phyloP scores from a whole-genome alignment of 768 basidiomycete species.

The Boletus sensibilis region DNA sequence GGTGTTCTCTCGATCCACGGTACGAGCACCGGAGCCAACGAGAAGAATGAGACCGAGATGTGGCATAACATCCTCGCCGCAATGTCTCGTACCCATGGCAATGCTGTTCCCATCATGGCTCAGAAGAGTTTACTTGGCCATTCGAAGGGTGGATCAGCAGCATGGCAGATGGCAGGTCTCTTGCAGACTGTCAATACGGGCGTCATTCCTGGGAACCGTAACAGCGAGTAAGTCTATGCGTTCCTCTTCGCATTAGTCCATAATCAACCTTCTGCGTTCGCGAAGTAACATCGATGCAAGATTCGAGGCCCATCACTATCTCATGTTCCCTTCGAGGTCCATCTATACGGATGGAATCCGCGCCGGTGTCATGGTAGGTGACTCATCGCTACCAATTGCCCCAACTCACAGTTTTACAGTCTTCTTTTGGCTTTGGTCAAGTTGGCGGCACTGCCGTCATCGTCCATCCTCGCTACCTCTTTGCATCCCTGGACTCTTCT shows the following conservation, averaged over 20 bases:
- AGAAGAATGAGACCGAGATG: constrained; percentile 96
- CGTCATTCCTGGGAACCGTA: constrained; percentile 91
- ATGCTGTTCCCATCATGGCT: constrained; percentile 95
- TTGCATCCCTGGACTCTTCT: constrained; percentile 79
- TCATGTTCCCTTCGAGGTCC: constrained; percentile 97
- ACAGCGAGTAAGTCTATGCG: constrained; percentile 75
- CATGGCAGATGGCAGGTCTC: constrained; percentile 94
- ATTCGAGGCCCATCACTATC: constrained; percentile 83
- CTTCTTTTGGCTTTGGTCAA: constrained; percentile 98
- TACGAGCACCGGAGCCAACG: constrained; percentile 86
- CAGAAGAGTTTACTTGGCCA: constrained; percentile 98
- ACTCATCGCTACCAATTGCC: not conserved
- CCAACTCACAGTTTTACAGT: constrained; percentile 41
- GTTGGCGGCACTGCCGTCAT: constrained; percentile 91
- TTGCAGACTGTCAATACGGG: constrained; percentile 83
- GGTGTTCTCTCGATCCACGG: constrained; percentile 89
- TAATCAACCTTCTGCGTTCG: not conserved
- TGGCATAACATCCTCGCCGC: constrained; percentile 95
- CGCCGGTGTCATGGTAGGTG: constrained; percentile 78
- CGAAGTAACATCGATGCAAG: constrained; percentile 87
- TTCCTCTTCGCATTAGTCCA: not conserved
- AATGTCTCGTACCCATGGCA: constrained; percentile 87
- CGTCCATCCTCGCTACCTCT: constrained; percentile 87
- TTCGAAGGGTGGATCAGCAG: constrained; percentile 98
- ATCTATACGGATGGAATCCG: constrained; percentile 93